Conservation (phyloP, 371 early-diverging fungal genomes). For the Coemansia sp. region DNA sequence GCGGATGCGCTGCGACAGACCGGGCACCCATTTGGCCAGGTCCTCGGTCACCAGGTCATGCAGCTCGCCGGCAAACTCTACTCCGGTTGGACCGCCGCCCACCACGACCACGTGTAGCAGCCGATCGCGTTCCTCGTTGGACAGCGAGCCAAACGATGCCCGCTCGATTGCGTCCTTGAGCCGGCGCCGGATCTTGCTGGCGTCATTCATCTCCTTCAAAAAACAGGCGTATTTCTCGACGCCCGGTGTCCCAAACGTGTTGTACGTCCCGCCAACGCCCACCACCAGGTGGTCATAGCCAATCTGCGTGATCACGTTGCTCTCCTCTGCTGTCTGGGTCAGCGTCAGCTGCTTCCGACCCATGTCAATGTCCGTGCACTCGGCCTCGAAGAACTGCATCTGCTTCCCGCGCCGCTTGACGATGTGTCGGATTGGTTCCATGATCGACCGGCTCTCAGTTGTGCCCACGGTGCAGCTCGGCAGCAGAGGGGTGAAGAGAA, state of each 20-base stretch:
- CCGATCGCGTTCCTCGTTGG: conserved; percentile 75
- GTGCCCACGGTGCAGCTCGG: conserved; percentile 86
- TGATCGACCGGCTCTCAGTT: conserved; percentile 77
- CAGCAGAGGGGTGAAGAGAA: conserved; percentile 89
- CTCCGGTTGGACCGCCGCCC: conserved; percentile 95
- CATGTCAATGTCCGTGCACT: conserved; percentile 80
- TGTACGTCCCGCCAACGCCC: conserved; percentile 84
- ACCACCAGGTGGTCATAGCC: conserved; percentile 87
- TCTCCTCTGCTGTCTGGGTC: conserved; percentile 53
- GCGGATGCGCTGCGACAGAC: conserved; percentile 76
- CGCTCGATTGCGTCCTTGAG: conserved; percentile 89
- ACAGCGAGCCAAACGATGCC: conserved; percentile 80
- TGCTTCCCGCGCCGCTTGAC: conserved; percentile 66
- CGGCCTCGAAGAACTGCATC: conserved; percentile 83
- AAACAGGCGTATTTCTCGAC: conserved; percentile 85
- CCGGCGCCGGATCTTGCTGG: conserved; percentile 80
- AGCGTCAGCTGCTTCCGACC: conserved; percentile 71
- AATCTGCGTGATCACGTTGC: conserved; percentile 60
- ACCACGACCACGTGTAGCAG: conserved; percentile 93
- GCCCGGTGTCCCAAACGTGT: conserved; percentile 87
- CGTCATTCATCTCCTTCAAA: conserved; percentile 88
- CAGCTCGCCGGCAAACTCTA: conserved; percentile 93
- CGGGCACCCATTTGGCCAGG: conserved; percentile 78
- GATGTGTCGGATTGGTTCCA: conserved; percentile 86
- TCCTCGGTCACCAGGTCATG: conserved; percentile 90